These are phyloP conservation scores for Quercus wislizeni DNA, from an alignment of 306 rosid species.

Conservation along the genomic window DNA sequence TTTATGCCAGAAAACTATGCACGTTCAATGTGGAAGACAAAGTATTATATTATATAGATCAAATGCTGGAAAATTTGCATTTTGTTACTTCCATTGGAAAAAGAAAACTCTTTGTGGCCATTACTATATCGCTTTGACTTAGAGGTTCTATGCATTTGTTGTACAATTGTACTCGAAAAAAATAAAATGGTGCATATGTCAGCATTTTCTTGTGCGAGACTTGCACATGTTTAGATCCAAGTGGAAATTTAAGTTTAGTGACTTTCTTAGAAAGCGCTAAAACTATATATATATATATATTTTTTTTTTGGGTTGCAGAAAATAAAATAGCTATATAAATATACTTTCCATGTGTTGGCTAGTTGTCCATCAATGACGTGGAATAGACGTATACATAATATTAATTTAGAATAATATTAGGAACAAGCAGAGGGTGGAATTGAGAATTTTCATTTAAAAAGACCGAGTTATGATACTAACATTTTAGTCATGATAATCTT, in stretches of 20 bases:
- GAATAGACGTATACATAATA: neutral
- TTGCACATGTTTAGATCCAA: slow-evolving; percentile 20
- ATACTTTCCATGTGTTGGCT: slow-evolving; percentile 46
- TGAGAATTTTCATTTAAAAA: too few species aligned
- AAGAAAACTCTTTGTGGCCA: too few species aligned
- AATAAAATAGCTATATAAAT: slow-evolving; percentile 17
- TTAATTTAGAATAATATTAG: neutral
- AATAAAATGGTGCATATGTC: slow-evolving; percentile 3
- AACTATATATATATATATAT: too few species aligned
- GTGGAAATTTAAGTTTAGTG: slow-evolving; percentile 6
- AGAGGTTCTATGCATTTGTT: neutral
- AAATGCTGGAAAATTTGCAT: neutral
- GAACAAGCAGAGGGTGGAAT: neutral
- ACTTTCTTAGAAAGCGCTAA: neutral
- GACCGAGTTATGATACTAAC: too few species aligned
- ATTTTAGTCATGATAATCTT: too few species aligned
- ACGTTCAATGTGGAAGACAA: neutral
- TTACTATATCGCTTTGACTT: too few species aligned
- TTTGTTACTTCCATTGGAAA: neutral
- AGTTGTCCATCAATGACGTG: slow-evolving; percentile 36
- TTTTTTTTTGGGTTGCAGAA: neutral
- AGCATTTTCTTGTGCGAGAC: neutral
- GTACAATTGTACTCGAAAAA: neutral
- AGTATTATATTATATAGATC: neutral
- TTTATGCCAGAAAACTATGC: neutral